Base-by-base conservation (phyloP, 2,329 filamentous ascomycete genomes). In the Cladosporium cucumerinum region DNA sequence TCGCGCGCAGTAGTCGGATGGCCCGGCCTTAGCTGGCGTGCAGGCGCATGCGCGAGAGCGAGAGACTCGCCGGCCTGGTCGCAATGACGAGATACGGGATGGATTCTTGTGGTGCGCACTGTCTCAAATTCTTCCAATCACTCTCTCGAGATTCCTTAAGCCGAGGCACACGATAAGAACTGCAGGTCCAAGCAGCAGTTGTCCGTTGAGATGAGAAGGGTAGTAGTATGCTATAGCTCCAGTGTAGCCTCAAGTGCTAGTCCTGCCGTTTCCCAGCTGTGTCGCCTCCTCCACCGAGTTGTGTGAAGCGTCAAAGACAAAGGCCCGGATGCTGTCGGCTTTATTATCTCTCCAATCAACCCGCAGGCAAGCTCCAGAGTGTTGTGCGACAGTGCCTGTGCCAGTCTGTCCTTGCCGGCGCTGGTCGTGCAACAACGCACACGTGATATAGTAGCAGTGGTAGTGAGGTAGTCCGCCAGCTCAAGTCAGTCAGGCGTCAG, bases 121-220 rank as follows among this genome's bases (percentile, higher is more conserved):
- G 60, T 62, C 60, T 62, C 60, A 46, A 54, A 62, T 46, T 34
- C 49, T 62, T 54, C 49, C 60, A 39, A 21, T 57, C 54, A 32
- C 14, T 23, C 21, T 23, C 21, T 52, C 49, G 32, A 39, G 30
- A 5, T 46, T 34, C 60, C 60, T 61, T 62, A 62, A 62, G 60
- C 60, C 60, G 60, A 62, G 60, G 48, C 60, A 49, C 43, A 36
- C 55, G 60, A 62, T 55, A 62, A 62, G 60, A 62, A 28, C 60
- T 34, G 58, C 39, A 51, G 58, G 58, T 61, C 58, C 43, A 21
- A 21, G 58, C 58, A 43, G 46, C 36, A 21, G 34, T 28, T 51
- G 48, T 26, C 23, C 23, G 48, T 46, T 46, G n/a, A 46, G 39
- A 46, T 21, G 39, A n/a, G 39, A 4, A 46, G n/a, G 23, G 34